phyloP scores from a whole-genome alignment of 441 rosid species.

The Melastoma candidum region DNA sequence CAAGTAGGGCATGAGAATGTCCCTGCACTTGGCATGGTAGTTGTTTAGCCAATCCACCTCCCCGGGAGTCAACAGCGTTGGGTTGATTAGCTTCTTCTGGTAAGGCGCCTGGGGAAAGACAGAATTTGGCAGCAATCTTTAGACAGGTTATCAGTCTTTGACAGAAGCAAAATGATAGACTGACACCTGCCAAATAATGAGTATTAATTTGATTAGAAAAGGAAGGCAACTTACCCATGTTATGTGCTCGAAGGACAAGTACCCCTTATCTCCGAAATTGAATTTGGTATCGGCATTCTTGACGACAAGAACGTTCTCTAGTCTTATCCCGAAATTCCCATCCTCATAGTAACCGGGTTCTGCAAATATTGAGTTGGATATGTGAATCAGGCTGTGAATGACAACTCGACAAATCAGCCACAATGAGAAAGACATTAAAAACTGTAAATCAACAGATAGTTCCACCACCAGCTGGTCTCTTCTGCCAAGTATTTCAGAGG shows the following conservation, averaged over 20 bases:
- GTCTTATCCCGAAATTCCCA: slow-evolving; percentile 82
- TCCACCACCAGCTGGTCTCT: too few relatives aligned
- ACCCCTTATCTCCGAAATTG: slow-evolving; percentile 89
- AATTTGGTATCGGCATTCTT: slow-evolving; percentile 59
- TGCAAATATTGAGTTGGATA: slow-evolving; percentile 20
- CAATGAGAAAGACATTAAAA: too few relatives aligned
- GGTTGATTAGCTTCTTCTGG: slow-evolving; percentile 71
- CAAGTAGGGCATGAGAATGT: slow-evolving; percentile 57
- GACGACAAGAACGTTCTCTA: slow-evolving; percentile 88
- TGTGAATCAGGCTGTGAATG: too few relatives aligned
- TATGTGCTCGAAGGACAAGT: slow-evolving; percentile 82
- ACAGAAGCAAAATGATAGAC: too few relatives aligned
- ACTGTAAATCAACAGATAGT: too few relatives aligned
- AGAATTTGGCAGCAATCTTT: neutral
- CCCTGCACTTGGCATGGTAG: slow-evolving; percentile 66
- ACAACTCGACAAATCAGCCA: too few relatives aligned
- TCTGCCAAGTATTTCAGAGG: too few relatives aligned
- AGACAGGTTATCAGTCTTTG: neutral
- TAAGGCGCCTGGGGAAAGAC: slow-evolving; percentile 60
- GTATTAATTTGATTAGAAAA: too few relatives aligned
- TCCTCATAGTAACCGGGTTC: slow-evolving; percentile 99
- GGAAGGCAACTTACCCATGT: slow-evolving; percentile 69
- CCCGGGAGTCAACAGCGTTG: slow-evolving; percentile 38
- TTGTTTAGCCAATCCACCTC: slow-evolving; percentile 74
- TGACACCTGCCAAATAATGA: too few relatives aligned